Percentiles rank a stretch among this genome's conserved stretches.
These are phyloP conservation scores for Clonostachys sp. DNA, from an alignment of 2,329 filamentous ascomycete genomes.

Conservation along the genomic window DNA sequence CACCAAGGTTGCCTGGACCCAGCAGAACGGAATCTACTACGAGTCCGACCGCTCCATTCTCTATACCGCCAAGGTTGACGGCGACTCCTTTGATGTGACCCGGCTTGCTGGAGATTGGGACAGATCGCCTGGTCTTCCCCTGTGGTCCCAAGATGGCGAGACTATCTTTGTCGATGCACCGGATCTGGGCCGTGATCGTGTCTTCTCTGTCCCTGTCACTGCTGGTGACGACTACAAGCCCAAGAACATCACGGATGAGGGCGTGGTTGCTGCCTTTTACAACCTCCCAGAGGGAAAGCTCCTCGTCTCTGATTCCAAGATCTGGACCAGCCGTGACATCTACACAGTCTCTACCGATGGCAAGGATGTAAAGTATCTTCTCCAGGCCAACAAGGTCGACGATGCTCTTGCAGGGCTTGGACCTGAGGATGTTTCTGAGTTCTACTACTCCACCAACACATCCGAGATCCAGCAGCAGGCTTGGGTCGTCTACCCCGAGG, in stretches of 20 bases:
- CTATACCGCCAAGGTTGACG: neutral
- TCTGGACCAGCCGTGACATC: slow-evolving; percentile 2
- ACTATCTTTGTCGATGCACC: slow-evolving; percentile 1
- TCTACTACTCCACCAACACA: slow-evolving; percentile 7
- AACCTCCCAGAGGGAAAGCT: neutral
- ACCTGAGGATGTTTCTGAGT: slow-evolving; percentile 2
- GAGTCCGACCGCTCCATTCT: slow-evolving; percentile 1
- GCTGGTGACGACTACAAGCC: slow-evolving; percentile 1
- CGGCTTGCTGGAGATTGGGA: slow-evolving; percentile 2
- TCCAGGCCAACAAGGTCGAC: slow-evolving; percentile 3
- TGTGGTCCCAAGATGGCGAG: slow-evolving; percentile 1
- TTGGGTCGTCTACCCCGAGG: slow-evolving; percentile 2
- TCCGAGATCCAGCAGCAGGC: slow-evolving; percentile 1
- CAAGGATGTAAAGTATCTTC: neutral
- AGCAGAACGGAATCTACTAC: slow-evolving; percentile 3
- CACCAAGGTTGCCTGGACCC: slow-evolving; percentile 1
- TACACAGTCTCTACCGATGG: slow-evolving; percentile 1
- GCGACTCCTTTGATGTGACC: slow-evolving; percentile 1
- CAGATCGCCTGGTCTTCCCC: neutral
- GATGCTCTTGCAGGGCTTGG: neutral
- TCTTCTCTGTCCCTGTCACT: slow-evolving; percentile 1
- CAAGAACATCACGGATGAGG: slow-evolving; percentile 2
- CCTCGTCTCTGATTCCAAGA: slow-evolving; percentile 1
- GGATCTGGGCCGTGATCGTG: slow-evolving; percentile 1
- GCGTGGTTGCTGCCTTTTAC: neutral